Evolutionary conservation across 805 yeast genomes (phyloP).

Genomic region (Spathaspora hagerdaliae): DNA sequence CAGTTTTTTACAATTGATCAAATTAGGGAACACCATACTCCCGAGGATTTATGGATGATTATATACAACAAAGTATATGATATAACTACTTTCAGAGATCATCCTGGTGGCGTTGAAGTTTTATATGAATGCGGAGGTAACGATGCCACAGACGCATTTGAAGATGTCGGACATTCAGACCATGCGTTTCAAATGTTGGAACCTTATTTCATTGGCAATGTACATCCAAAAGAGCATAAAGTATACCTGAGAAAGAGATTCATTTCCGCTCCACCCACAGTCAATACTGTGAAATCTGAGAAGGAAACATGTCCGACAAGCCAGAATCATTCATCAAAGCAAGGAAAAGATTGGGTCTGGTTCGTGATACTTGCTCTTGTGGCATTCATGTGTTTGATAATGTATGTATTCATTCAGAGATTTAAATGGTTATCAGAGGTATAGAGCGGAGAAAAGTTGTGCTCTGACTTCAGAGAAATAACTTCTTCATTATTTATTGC

Average conservation of each 20-base stretch:
- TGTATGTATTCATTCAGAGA: neutral
- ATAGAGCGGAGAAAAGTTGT: neutral
- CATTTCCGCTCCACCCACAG: neutral
- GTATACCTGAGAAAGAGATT: neutral
- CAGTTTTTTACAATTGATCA: constrained; percentile 33
- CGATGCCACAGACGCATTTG: constrained; percentile 70
- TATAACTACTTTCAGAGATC: constrained; percentile 66
- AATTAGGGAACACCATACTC: constrained; percentile 67
- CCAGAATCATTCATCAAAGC: neutral
- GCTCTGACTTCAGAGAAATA: neutral
- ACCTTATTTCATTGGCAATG: constrained; percentile 27
- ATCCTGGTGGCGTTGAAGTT: constrained; percentile 77
- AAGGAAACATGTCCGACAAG: neutral
- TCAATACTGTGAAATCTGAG: neutral
- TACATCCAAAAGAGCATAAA: constrained; percentile 5
- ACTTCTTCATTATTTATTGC: neutral
- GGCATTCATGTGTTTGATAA: neutral
- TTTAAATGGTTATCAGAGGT: neutral
- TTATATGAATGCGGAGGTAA: constrained; percentile 75
- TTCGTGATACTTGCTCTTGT: neutral
- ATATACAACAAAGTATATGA: constrained; percentile 79
- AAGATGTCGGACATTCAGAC: constrained; percentile 38
- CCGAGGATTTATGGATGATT: constrained; percentile 81
- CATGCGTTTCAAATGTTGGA: constrained; percentile 28
- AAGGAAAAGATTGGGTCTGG: neutral